phyloP scores from a whole-genome alignment of 768 basidiomycete genomes.

The Boletus vinaceobasis region DNA sequence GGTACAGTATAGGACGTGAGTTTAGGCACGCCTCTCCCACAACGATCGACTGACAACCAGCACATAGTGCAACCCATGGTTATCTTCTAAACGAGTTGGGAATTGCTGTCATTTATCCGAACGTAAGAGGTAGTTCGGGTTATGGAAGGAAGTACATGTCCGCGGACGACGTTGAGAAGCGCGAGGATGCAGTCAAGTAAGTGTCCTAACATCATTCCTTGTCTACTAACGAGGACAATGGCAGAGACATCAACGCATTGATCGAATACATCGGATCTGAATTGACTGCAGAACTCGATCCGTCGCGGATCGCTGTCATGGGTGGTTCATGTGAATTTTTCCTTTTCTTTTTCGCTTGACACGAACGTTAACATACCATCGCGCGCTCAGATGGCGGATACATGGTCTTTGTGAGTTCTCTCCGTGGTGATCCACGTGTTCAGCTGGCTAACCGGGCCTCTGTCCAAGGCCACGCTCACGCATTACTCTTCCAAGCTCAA shows the following conservation, averaged over 20 bases:
- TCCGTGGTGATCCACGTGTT: neutral
- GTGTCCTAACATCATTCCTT: neutral
- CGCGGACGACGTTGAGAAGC: constrained; percentile 39
- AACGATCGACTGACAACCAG: constrained; percentile 1
- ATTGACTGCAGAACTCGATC: constrained; percentile 33
- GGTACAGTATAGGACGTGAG: constrained; percentile 31
- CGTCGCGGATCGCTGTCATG: constrained; percentile 39
- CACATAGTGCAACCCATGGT: constrained; percentile 32
- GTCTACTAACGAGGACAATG: neutral
- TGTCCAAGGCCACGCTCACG: constrained; percentile 35
- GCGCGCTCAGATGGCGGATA: constrained; percentile 35
- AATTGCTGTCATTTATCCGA: constrained; percentile 41
- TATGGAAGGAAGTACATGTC: constrained; percentile 41
- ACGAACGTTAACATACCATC: neutral
- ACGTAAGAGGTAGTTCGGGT: constrained; percentile 41
- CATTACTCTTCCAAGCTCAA: constrained; percentile 40
- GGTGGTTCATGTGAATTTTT: constrained; percentile 38
- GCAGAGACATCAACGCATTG: constrained; percentile 38
- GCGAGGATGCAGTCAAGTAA: constrained; percentile 43
- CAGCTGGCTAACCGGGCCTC: neutral
- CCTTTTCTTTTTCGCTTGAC: neutral
- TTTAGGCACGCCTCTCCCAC: neutral
- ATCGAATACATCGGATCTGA: constrained; percentile 34
- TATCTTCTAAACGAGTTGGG: constrained; percentile 43
- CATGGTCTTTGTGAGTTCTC: constrained; percentile 36